These are phyloP conservation scores for Pyrenula aspistea DNA, from an alignment of 495 filamentous ascomycete genomes.

Conservation along the genomic window DNA sequence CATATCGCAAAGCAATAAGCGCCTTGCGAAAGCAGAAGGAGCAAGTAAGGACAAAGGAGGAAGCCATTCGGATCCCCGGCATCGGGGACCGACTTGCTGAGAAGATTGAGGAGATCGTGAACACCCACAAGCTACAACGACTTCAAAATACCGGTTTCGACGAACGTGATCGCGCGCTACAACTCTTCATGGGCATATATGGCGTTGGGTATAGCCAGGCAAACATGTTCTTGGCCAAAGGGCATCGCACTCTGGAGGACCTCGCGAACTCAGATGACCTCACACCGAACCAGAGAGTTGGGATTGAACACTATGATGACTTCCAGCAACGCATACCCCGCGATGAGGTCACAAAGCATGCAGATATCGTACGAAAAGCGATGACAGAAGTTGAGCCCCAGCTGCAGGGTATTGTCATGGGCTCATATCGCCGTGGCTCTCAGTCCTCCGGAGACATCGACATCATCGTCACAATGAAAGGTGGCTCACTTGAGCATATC, in stretches of 20 bases:
- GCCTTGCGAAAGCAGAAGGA: slow-evolving; percentile 54
- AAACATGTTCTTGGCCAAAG: slow-evolving; percentile 65
- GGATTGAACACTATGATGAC: slow-evolving; percentile 73
- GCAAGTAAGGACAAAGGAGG: slow-evolving; percentile 52
- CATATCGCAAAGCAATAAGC: slow-evolving; percentile 71
- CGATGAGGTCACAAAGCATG: slow-evolving; percentile 60
- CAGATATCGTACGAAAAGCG: slow-evolving; percentile 49
- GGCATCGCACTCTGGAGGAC: slow-evolving; percentile 64
- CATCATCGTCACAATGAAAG: slow-evolving; percentile 66
- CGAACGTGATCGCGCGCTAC: slow-evolving; percentile 49
- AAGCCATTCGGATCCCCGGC: slow-evolving; percentile 56
- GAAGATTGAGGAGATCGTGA: slow-evolving; percentile 87
- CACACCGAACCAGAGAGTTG: slow-evolving; percentile 63
- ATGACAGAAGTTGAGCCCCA: slow-evolving; percentile 48
- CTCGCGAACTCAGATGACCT: slow-evolving; percentile 51
- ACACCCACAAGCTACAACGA: slow-evolving; percentile 60
- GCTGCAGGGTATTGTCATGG: slow-evolving; percentile 61
- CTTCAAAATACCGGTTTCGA: slow-evolving; percentile 58
- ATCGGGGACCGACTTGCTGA: slow-evolving; percentile 68
- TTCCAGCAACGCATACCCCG: slow-evolving; percentile 75
- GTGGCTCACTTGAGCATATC: slow-evolving; percentile 42
- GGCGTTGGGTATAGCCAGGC: slow-evolving; percentile 64
- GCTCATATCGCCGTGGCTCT: slow-evolving; percentile 78
- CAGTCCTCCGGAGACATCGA: slow-evolving; percentile 71
- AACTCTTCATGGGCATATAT: slow-evolving; percentile 66